Base-by-base conservation (phyloP, 2,329 filamentous ascomycete species). In the Fusarium abutilonis region DNA sequence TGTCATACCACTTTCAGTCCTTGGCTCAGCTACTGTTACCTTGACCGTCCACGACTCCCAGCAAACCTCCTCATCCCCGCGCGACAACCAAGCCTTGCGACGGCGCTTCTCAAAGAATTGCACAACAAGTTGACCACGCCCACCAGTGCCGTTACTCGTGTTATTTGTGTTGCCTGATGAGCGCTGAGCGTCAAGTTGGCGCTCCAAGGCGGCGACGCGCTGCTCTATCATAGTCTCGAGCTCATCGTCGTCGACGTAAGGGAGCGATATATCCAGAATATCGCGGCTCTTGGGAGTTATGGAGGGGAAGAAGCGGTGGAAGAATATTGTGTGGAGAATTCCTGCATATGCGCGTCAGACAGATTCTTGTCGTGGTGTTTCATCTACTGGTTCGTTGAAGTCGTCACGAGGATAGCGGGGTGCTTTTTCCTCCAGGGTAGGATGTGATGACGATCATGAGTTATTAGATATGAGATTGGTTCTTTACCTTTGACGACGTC, bases 11-110 rank as follows among this genome's bases (percentile, higher is more conserved):
- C 87, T 91, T 72, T 98, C 94, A 10, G 92, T 97, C 72, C 90
- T 83, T 28, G 94, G 93, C 69, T 92, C 93, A 9, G 93, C 92
- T 52, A 97, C 87, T n/a, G 93, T 96, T 46, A 98, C 91, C 76
- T 96, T 92, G 66, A 99, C 79, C 40, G 91, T 92, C 95, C 95
- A 99, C 72, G 87, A 88, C 82, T 98, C 95, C 95, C 95, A 99
- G 75, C 93, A 96, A 15, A 97, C 88, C 75, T 97, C 93, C 75
- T 98, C 93, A 66, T 97, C 94, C 21, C 87, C 89, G 70, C 77
- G 85, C 79, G 93, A 89, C 76, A 91, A 89, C 75, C 91, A 93
- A 2, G 86, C 84, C 81, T 93, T 95, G 68, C 90, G 86, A 58
- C 93, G 85, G 74, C 89, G 90, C 83, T 94, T 95, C 79, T 99